Evolutionary conservation across 1,139 yeast species (phyloP), one percentile per base, ranked within the genome.

Genomic region (Suhomyces atakaporum): DNA sequence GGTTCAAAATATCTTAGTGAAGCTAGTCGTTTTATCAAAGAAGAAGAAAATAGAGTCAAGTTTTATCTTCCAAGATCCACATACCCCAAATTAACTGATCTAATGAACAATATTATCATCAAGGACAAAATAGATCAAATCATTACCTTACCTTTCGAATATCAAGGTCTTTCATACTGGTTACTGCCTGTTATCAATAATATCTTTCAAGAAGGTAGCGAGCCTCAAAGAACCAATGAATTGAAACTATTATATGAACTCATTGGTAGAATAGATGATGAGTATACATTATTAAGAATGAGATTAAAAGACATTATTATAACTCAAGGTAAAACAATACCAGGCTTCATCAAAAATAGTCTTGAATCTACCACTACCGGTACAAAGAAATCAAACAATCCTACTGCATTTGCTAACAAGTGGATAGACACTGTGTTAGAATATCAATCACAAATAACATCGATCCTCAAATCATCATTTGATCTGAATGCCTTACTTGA

Each of bases 341-440:
- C 73, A 1, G 50, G 44, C 2, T 47, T 54, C 23, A 62, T 68
- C 3, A 51, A 24, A 58, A 62, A 52, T 39, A 33, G 45, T 16
- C 24, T 49, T 38, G 36, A 34, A 19, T 39, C 38, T 20, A 39
- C 40, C 9, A 10, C 2, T 13, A 6, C 29, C 43, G 49, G 50
- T 56, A 50, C 46, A 54, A 42, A 31, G 58, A 46, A 40, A 25
- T 9, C 27, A 5, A 29, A 24, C 15, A 47, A 35, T 16, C 38
- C 33, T 4, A 66, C 82, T 0, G 61, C 68, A 4, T 77, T 77
- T 46, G 92, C 96, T 0, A 68, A 77, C 3, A 69, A 71, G 39
- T 89, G 95, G 95, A 76, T 87, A 8, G 78, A 79, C 31, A 66
- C 75, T 14, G 72, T 86, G 2, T 58, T 88, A 8, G 59, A 56